Conservation (phyloP, 2,329 filamentous ascomycete species). For the Neofusicoccum sp. region DNA sequence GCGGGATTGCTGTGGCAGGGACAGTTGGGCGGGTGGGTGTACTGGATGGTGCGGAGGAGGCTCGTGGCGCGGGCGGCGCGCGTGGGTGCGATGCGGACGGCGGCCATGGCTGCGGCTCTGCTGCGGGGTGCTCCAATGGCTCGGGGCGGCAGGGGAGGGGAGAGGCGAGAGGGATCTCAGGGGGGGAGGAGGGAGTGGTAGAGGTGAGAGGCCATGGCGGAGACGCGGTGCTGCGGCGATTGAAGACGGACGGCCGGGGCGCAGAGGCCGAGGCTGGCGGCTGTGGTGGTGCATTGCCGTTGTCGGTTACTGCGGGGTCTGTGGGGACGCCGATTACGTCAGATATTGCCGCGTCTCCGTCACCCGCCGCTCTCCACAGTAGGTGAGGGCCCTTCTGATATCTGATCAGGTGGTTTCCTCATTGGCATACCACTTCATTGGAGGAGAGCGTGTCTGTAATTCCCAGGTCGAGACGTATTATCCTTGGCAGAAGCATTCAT, state of each 20-base stretch:
- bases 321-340: too few species aligned
- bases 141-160: not conserved
- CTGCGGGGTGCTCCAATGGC: not conserved
- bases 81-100: constrained; percentile 43
- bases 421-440: too few species aligned
- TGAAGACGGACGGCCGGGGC: not conserved
- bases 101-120: constrained; percentile 21
- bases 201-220: not conserved
- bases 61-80: constrained; percentile 62
- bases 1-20: constrained; percentile 90
- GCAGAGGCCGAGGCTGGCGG: not conserved
- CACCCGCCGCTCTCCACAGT: too few species aligned
- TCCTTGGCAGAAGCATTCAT: too few species aligned
- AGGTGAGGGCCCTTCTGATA: too few species aligned
- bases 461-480: too few species aligned
- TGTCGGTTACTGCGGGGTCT: too few species aligned
- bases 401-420: too few species aligned
- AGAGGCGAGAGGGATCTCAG: not conserved
- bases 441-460: too few species aligned
- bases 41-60: constrained; percentile 85
- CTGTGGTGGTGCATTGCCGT: not conserved
- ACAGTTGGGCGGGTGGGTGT: constrained; percentile 80
- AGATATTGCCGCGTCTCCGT: too few species aligned
- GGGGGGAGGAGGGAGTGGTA: not conserved
- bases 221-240: not conserved